These are phyloP conservation scores for Claviceps sp. DNA, from an alignment of 2,329 filamentous ascomycete genomes.

Conservation along the genomic window DNA sequence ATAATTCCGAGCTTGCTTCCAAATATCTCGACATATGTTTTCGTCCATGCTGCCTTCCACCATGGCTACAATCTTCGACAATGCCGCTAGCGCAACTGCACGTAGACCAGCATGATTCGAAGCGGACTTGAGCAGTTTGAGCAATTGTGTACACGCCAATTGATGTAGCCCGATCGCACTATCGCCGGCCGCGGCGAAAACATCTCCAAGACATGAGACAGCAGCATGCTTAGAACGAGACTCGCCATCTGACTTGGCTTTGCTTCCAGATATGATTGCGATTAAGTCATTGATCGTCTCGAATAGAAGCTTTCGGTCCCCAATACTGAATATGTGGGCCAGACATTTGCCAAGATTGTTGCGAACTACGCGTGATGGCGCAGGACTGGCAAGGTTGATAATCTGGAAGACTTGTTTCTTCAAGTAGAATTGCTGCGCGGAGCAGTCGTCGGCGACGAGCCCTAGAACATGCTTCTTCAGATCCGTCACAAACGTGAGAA, in stretches of 20 bases:
- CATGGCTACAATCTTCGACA: slow-evolving; percentile 65
- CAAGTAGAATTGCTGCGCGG: slow-evolving; percentile 77
- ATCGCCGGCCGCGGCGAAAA: slow-evolving; percentile 86
- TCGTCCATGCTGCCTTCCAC: slow-evolving; percentile 73
- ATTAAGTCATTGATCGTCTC: slow-evolving; percentile 88
- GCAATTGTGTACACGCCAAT: slow-evolving; percentile 54
- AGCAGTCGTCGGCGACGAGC: slow-evolving; percentile 67
- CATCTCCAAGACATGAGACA: slow-evolving; percentile 70
- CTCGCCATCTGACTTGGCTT: slow-evolving; percentile 63
- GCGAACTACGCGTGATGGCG: slow-evolving; percentile 76
- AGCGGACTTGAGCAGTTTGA: slow-evolving; percentile 70
- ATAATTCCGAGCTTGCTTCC: slow-evolving; percentile 76
- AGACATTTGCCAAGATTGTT: slow-evolving; percentile 81
- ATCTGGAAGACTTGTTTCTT: slow-evolving; percentile 94
- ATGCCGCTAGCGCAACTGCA: slow-evolving; percentile 59
- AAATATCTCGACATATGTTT: slow-evolving; percentile 70
- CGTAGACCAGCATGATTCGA: slow-evolving; percentile 71
- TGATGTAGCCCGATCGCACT: slow-evolving; percentile 77
- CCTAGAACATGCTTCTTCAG: slow-evolving; percentile 67
- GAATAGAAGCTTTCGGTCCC: slow-evolving; percentile 83
- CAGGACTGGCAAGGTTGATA: slow-evolving; percentile 69
- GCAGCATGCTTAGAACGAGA: slow-evolving; percentile 74
- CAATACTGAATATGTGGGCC: slow-evolving; percentile 66
- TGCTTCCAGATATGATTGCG: slow-evolving; percentile 56
- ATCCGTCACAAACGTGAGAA: slow-evolving; percentile 76